phyloP scores from a whole-genome alignment of 305 asterid species.

The Fraxinus sp. region DNA sequence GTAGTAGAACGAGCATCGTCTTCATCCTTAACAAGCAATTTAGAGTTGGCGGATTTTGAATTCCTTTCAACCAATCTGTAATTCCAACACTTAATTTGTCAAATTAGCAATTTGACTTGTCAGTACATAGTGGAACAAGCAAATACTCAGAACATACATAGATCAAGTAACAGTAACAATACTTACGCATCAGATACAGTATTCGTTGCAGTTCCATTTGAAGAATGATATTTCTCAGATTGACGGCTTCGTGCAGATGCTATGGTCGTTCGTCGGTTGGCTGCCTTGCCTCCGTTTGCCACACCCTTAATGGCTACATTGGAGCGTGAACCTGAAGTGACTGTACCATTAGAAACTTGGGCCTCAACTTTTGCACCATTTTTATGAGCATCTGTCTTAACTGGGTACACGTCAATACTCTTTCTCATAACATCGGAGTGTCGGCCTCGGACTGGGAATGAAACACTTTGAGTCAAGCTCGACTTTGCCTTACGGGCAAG shows the following conservation, averaged over 20 bases:
- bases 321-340: conserved; percentile 29
- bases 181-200: conserved; percentile 51
- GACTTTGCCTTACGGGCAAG: conserved; percentile 47
- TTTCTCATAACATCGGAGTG: conserved; percentile 55
- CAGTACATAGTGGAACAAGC: neutral
- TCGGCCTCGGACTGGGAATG: conserved; percentile 58
- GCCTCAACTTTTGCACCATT: conserved; percentile 42
- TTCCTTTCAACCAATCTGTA: conserved; percentile 49
- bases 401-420: conserved; percentile 54
- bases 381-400: conserved; percentile 39
- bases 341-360: conserved; percentile 33
- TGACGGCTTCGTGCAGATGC: conserved; percentile 40
- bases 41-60: conserved; percentile 33
- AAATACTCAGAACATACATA: neutral
- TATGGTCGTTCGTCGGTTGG: conserved; percentile 36
- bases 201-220: conserved; percentile 36
- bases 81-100: conserved; percentile 9
- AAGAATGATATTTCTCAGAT: conserved; percentile 42
- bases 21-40: conserved; percentile 40
- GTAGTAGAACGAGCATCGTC: conserved; percentile 68
- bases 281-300: conserved; percentile 20
- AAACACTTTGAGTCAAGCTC: conserved; percentile 59
- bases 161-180: neutral
- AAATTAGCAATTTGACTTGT: neutral
- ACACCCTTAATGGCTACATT: conserved; percentile 27